Conservation (phyloP, 2,329 filamentous ascomycete genomes). For the Daldinia eschscholtzii region DNA sequence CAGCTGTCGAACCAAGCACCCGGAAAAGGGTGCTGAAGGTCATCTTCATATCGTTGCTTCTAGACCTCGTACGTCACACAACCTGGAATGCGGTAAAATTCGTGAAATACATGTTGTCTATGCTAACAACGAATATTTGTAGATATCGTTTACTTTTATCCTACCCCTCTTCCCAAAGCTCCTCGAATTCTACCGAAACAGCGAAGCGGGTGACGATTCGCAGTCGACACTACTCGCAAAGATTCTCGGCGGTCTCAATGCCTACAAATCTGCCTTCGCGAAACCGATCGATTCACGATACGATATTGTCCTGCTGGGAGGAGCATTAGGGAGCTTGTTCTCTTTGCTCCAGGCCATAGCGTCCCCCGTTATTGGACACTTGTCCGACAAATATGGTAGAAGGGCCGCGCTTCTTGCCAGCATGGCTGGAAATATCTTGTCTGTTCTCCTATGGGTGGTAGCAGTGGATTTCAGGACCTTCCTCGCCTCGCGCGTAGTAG, state of each 20-base stretch:
- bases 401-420: constrained; percentile 88
- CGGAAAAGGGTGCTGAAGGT: constrained; percentile 88
- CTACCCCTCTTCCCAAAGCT: constrained; percentile 95
- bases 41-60: constrained; percentile 87
- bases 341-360: constrained; percentile 90
- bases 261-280: constrained; percentile 94
- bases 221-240: constrained; percentile 75
- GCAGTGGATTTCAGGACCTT: constrained; percentile 97
- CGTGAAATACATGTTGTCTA: not conserved
- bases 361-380: constrained; percentile 87
- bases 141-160: constrained; percentile 99
- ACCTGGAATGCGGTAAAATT: not conserved
- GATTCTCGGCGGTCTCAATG: constrained; percentile 85
- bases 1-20: constrained; percentile 56
- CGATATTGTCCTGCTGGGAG: constrained; percentile 95
- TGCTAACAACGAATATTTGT: constrained; percentile 14
- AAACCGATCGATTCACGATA: constrained; percentile 95
- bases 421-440: constrained; percentile 93
- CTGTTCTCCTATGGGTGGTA: constrained; percentile 92
- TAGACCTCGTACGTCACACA: constrained; percentile 79
- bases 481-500: constrained; percentile 90
- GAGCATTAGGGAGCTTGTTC: constrained; percentile 93
- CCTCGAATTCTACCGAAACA: constrained; percentile 93
- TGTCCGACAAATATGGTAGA: constrained; percentile 91
- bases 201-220: constrained; percentile 70